Evolutionary conservation across 2,329 filamentous ascomycete species (phyloP).

Genomic region (Pyrenochaeta sp.): DNA sequence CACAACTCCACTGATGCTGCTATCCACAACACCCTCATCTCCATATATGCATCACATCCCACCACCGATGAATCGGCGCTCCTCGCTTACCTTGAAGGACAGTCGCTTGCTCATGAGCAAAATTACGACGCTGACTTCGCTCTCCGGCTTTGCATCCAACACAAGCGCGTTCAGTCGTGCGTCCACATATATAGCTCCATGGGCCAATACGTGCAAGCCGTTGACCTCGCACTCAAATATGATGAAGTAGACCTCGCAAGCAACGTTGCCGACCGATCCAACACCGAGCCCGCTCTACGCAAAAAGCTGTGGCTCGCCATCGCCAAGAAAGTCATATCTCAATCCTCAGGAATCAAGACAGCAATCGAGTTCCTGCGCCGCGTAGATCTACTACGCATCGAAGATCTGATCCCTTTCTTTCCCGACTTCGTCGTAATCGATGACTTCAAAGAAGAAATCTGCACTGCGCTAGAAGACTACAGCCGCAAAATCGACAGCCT

Average conservation of each 20-base stretch:
- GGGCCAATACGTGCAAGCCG: constrained; percentile 92
- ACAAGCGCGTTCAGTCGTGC: constrained; percentile 90
- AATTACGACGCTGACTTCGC: constrained; percentile 96
- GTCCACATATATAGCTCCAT: constrained; percentile 98
- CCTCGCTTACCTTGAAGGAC: constrained; percentile 87
- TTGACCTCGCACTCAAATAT: constrained; percentile 90
- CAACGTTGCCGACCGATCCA: constrained; percentile 85
- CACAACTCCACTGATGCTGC: constrained; percentile 81
- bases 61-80: constrained; percentile 86
- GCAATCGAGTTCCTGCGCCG: constrained; percentile 93
- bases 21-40: constrained; percentile 95
- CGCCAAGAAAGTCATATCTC: constrained; percentile 89
- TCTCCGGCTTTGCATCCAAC: constrained; percentile 91
- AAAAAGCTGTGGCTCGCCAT: constrained; percentile 97
- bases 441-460: constrained; percentile 99
- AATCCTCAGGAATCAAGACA: constrained; percentile 80
- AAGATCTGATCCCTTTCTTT: constrained; percentile 98
- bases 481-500: constrained; percentile 87
- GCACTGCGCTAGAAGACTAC: constrained; percentile 91
- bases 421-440: constrained; percentile 98
- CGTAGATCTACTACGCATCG: constrained; percentile 90
- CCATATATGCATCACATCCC: constrained; percentile 88
- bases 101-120: constrained; percentile 76
- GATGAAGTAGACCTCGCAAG: constrained; percentile 89
- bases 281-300: constrained; percentile 78